Evolutionary conservation across 2,329 filamentous ascomycete genomes (phyloP), one percentile per base, ranked within the genome.

Genomic region (Harringtonia lauricola): DNA sequence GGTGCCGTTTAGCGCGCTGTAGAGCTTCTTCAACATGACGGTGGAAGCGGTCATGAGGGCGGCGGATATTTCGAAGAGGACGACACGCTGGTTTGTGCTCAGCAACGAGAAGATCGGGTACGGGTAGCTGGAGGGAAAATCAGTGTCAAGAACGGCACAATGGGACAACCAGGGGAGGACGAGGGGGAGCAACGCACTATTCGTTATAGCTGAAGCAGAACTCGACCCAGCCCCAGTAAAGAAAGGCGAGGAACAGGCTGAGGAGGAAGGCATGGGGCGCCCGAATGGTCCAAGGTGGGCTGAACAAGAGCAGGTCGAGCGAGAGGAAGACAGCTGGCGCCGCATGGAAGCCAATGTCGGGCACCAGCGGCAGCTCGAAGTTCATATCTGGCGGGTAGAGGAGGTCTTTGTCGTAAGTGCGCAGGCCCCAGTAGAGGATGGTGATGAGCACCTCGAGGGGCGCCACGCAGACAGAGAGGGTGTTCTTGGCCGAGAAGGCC

Each of bases 91-190:
- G 39, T 65, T 57, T 0, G 78, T 83, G 40, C 68, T 71, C 35
- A 94, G 64, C 36, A 84, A 58, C 9, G 70, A 79, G 50, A 95
- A 90, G 22, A 95, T 72, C 1, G 89, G 88, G 60, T 95, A 95
- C 0, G 88, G 87, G 53, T 94, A 94, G 68, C 80, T 83, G 42
- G 35, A 31, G 10, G n/a, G n/a, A n/a, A 22, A 28, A 14, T 42
- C 19, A 43, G 8, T 26, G 41, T 35, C 6, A 21, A 15, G 14
- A n/a, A 14, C 19, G 18, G 14, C 12, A n/a, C 19, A 34, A 22
- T 4, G 17, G 24, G n/a, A n/a, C n/a, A n/a, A n/a, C n/a, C n/a
- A n/a, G n/a, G n/a, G n/a, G n/a, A n/a, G n/a, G n/a, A n/a, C n/a
- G n/a, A n/a, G n/a, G n/a, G n/a, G n/a, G 24, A 26, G 24, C 6